phyloP scores from a whole-genome alignment of 176 grass and related monocot species.

The Chloris gayana region DNA sequence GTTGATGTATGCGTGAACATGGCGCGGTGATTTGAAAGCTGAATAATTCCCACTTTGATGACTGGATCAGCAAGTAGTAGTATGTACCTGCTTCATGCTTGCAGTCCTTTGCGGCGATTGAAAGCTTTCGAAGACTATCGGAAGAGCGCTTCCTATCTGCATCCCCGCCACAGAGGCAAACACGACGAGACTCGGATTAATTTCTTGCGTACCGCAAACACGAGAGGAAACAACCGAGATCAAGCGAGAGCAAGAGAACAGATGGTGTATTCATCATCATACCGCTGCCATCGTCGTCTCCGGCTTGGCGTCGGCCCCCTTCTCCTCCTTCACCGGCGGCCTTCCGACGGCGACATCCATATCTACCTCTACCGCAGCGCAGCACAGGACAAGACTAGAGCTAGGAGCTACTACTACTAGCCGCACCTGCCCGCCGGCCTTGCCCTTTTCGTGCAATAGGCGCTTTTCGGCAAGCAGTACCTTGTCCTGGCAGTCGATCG shows the following conservation, averaged over 20 bases:
- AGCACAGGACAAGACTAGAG: neutral
- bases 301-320: conserved; percentile 5
- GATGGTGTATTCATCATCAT: neutral
- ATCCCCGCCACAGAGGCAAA: neutral
- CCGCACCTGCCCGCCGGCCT: neutral
- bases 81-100: conserved; percentile 36
- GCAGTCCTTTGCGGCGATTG: conserved; percentile 28
- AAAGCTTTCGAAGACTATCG: conserved; percentile 52
- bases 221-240: neutral
- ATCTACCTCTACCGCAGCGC: neutral
- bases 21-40: too few relatives aligned
- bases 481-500: conserved; percentile 24
- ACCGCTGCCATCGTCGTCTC: conserved; percentile 20
- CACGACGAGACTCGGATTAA: neutral
- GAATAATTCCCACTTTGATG: too few relatives aligned
- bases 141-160: conserved; percentile 38
- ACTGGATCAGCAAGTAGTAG: too few relatives aligned
- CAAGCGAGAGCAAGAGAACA: neutral
- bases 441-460: neutral
- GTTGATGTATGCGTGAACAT: too few relatives aligned
- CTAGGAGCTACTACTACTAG: neutral
- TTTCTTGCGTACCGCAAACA: neutral
- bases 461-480: conserved; percentile 15
- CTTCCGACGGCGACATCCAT: conserved; percentile 56
- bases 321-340: conserved; percentile 40